Base-by-base conservation (phyloP, 345 rosid species). In the Acer yangbiense region DNA sequence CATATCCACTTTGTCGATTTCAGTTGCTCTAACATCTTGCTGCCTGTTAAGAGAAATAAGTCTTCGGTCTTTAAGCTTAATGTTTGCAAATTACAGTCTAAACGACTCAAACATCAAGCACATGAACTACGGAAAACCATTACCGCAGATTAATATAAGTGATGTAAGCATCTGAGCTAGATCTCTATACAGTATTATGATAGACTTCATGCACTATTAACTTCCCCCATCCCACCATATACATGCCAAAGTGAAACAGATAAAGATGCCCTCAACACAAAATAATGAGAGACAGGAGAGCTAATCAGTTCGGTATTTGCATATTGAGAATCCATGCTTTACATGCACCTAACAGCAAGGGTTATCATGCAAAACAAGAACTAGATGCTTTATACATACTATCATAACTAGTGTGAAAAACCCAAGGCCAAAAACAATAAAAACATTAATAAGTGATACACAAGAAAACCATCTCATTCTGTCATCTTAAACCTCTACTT, bases 1-100 rank as follows among this genome's bases (percentile, higher is more conserved):
- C 97, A 92, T 88, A 74, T 95, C 95, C 69, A 95, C 97, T 87
- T 92, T 92, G 83, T 95, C 96, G 79, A 95, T 89, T 89, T 95
- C 97, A 41, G 98, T 90, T 16, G 91, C 90, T 83, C 98, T 90
- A 67, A 95, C 98, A 83, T 95, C 99, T 84, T 90, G 97, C 81
- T 91, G 95, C 91, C 99, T 95, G 84, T 75, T 41, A 71, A 82
- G 63, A 77, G 29, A 23, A 46, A 71, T 2, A 29, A 54, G 35
- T 16, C 71, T 68, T 43, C 58, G 60, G 67, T 65, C 29, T 46
- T 66, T 58, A 67, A 67, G 17, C 60, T 35, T 25, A 62, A 48
- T 55, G 18, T 17, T 50, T 1, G 39, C 46, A 72, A 52, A 44
- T 68, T 52, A 25, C 46, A 60, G 52, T 43, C 20, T 6, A 55